Base-by-base conservation (phyloP, 2,329 filamentous ascomycete genomes). In the Fusarium keratoplasticum region DNA sequence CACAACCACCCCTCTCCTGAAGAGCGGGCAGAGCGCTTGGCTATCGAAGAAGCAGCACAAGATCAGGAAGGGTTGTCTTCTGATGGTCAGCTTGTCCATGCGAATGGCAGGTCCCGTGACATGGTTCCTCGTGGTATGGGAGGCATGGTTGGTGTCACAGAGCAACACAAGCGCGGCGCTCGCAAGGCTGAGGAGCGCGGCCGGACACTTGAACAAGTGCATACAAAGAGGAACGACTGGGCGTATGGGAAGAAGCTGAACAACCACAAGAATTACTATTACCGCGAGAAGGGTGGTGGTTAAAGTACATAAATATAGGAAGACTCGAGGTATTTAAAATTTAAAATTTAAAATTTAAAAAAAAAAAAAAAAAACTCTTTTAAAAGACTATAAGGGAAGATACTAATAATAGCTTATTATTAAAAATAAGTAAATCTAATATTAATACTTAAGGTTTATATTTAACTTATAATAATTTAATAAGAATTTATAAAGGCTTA, bases 1-100 rank as follows among this genome's bases (percentile, higher is more conserved):
- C 91, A 93, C 83, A 94, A 91, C 82, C 93, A 98, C 81, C 95
- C 95, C 2, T 92, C 93, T 3, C 85, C 91, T 0, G 93, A 93
- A 67, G 95, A 98, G 83, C 92, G 94, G 63, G 87, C 90, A 66
- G 89, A 92, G 76, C 91, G 90, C 76, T 86, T 92, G 68, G 88
- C 90, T 6, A 89, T 94, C 67, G 89, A 92, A 71, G 81, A 74
- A 5, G 79, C 81, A 10, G 67, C 70, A 33, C 65, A 59, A 4
- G 66, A 72, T 9, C 52, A 73, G 10, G 69, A 76, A 14, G 85
- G 86, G 10, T 79, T 80, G 9, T 78, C 80, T 59, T 74, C 73
- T 18, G 79, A 80, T 29, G 75, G 76, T 16, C 82, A 83, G 65
- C 75, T 87, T 14, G 78, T 79, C 20, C 79, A 78, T 57, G 79